Evolutionary conservation across 2,329 filamentous ascomycete species (phyloP).

Genomic region (Fusarium papillatum): DNA sequence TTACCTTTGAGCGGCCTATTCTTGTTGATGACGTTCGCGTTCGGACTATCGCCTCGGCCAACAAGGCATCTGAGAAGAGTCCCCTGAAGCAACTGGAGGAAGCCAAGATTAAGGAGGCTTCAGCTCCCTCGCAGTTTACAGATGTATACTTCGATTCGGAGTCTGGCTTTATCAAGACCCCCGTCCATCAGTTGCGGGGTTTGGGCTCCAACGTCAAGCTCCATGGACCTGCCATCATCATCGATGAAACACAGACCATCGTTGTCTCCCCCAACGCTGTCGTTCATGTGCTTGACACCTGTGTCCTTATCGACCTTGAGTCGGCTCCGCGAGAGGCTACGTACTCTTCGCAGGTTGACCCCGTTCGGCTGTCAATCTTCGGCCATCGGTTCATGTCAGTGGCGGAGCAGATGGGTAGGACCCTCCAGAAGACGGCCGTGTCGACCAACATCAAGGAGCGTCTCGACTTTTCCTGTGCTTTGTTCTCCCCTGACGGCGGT

Average conservation of each 20-base stretch:
- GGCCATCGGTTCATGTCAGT: slow-evolving; percentile 88
- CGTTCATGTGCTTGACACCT: slow-evolving; percentile 49
- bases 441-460: slow-evolving; percentile 86
- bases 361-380: slow-evolving; percentile 83
- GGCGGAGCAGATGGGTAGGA: slow-evolving; percentile 86
- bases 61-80: slow-evolving; percentile 24
- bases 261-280: slow-evolving; percentile 62
- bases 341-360: slow-evolving; percentile 64
- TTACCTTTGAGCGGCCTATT: slow-evolving; percentile 60
- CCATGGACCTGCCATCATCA: slow-evolving; percentile 64
- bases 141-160: slow-evolving; percentile 27
- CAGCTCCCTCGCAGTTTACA: background rate
- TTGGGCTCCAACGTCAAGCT: slow-evolving; percentile 30
- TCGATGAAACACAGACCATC: slow-evolving; percentile 80
- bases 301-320: slow-evolving; percentile 52
- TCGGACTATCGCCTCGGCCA: slow-evolving; percentile 35
- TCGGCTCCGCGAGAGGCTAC: background rate
- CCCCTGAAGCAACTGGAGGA: slow-evolving; percentile 39
- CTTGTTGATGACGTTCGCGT: slow-evolving; percentile 59
- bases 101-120: slow-evolving; percentile 7
- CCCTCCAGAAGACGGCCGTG: slow-evolving; percentile 84
- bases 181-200: slow-evolving; percentile 42
- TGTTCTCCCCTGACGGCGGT: slow-evolving; percentile 81
- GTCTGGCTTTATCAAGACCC: slow-evolving; percentile 39
- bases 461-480: slow-evolving; percentile 84